Conservation (phyloP, 495 filamentous ascomycete species). For the Clavariopsis aquatica region DNA sequence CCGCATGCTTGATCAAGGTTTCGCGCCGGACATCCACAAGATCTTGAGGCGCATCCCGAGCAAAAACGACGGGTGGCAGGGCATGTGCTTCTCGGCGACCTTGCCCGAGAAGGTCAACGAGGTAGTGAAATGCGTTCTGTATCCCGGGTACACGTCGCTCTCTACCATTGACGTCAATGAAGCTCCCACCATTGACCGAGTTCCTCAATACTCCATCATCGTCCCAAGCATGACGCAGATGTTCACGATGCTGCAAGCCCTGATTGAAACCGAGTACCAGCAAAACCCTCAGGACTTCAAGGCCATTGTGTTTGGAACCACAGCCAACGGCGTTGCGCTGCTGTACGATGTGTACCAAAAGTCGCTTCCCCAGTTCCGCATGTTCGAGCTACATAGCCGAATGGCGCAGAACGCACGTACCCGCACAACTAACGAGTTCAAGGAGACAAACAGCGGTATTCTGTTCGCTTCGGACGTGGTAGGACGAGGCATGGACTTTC, state of each 20-base stretch:
- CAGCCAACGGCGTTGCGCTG: constrained; percentile 63
- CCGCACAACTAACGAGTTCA: constrained; percentile 61
- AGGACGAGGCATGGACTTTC: constrained; percentile 76
- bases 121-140: constrained; percentile 60
- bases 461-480: constrained; percentile 71
- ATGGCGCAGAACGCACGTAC: constrained; percentile 60
- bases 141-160: constrained; percentile 57
- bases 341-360: constrained; percentile 53
- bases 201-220: constrained; percentile 60
- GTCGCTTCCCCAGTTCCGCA: constrained; percentile 49
- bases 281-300: constrained; percentile 53
- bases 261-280: constrained; percentile 38
- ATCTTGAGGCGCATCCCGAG: constrained; percentile 60
- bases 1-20: constrained; percentile 66
- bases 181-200: constrained; percentile 60
- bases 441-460: constrained; percentile 55
- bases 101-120: constrained; percentile 63
- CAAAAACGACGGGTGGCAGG: constrained; percentile 60
- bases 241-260: constrained; percentile 51
- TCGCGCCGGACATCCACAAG: constrained; percentile 58
- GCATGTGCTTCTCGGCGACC: constrained; percentile 75
- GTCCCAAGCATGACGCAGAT: constrained; percentile 54
- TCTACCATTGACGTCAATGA: constrained; percentile 65
- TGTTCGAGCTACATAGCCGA: constrained; percentile 63
- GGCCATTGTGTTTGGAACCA: constrained; percentile 69